Evolutionary conservation across 805 yeast species (phyloP).

Genomic region (Metschnikowia shivogae): DNA sequence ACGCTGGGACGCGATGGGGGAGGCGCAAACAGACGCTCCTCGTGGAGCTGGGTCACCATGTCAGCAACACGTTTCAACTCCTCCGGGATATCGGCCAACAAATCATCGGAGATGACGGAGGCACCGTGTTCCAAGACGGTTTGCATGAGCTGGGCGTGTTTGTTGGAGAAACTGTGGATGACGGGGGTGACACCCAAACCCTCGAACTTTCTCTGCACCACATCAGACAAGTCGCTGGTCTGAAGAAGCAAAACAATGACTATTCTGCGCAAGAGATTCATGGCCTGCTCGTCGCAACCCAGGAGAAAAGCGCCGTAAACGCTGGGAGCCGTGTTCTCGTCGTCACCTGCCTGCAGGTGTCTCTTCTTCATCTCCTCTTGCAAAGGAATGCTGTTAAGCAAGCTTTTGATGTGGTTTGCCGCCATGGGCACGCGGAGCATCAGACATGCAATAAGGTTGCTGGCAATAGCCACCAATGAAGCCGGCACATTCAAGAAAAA

Average conservation of each 20-base stretch:
- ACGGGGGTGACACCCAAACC: constrained; percentile 53
- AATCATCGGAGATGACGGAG: constrained; percentile 10
- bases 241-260: constrained; percentile 42
- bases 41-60: constrained; percentile 10
- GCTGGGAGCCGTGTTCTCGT: constrained; percentile 40
- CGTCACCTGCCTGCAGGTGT: constrained; percentile 24
- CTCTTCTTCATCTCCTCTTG: not conserved
- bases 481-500: constrained; percentile 43
- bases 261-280: constrained; percentile 38
- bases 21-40: constrained; percentile 4
- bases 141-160: constrained; percentile 13
- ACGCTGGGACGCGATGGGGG: constrained; percentile 8
- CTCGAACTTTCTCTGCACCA: constrained; percentile 47
- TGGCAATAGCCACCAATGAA: constrained; percentile 46
- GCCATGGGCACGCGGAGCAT: constrained; percentile 49
- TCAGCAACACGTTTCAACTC: constrained; percentile 16
- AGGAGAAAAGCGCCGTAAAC: constrained; percentile 45
- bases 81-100: constrained; percentile 7
- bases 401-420: constrained; percentile 10
- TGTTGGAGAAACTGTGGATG: constrained; percentile 26
- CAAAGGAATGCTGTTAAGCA: constrained; percentile 7
- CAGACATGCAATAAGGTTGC: constrained; percentile 50
- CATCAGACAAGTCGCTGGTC: constrained; percentile 47
- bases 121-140: constrained; percentile 13
- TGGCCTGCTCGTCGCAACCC: constrained; percentile 40